Conservation (phyloP, 2,329 filamentous ascomycete genomes). For the Epichloe glyceriae region DNA sequence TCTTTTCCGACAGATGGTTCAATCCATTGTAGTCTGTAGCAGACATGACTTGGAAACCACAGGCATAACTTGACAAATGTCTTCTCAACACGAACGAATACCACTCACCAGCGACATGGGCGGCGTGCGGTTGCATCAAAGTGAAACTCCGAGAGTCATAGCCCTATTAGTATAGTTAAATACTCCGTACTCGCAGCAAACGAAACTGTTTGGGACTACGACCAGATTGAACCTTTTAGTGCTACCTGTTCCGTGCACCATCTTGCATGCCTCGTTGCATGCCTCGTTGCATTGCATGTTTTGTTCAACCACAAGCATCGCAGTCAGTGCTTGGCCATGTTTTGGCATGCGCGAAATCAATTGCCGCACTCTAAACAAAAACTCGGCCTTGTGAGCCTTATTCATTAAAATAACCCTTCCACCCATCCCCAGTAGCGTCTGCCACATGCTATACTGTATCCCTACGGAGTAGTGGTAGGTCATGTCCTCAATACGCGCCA, state of each 20-base stretch:
- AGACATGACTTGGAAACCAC: no score
- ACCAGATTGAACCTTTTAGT: not conserved
- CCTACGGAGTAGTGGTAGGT: no score
- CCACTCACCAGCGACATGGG: no score
- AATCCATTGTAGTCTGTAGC: not conserved
- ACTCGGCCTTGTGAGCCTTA: no score
- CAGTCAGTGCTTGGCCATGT: not conserved
- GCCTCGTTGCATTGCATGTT: not conserved
- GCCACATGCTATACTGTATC: no score
- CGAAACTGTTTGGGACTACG: no score
- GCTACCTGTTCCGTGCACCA: not conserved
- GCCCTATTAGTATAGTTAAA: not conserved
- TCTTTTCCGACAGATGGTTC: no score
- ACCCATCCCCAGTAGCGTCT: no score
- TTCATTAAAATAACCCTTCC: not conserved
- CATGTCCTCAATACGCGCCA: no score
- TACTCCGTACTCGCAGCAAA: not conserved
- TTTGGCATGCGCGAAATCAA: not conserved
- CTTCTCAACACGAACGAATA: not conserved
- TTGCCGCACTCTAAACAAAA: not conserved
- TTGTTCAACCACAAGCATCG: not conserved
- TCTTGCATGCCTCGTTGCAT: not conserved
- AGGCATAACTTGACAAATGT: no score
- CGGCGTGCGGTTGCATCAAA: not conserved
- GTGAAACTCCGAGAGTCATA: not conserved